These are phyloP conservation scores for Arthrobotrys megalospora DNA, from an alignment of 2,329 filamentous ascomycete species.

Conservation along the genomic window DNA sequence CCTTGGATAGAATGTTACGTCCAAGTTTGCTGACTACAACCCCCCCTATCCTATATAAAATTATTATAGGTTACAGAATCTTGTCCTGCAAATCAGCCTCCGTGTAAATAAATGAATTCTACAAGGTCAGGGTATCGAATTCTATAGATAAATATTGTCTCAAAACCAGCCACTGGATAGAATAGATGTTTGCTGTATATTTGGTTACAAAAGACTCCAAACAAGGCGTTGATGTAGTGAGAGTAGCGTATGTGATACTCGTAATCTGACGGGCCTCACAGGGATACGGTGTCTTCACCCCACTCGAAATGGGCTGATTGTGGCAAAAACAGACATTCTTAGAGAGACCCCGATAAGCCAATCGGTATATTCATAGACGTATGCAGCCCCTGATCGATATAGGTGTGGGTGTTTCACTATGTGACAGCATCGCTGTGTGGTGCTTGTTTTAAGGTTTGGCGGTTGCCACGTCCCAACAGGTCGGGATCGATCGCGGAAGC, in stretches of 20 bases:
- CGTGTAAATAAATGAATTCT: neutral
- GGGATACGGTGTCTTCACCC: neutral
- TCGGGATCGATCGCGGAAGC: neutral
- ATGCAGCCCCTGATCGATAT: conserved; percentile 3
- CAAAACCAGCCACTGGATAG: neutral
- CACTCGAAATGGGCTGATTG: neutral
- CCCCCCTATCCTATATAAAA: no score
- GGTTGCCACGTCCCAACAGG: conserved; percentile 1
- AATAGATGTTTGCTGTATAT: neutral
- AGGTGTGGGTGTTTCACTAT: neutral
- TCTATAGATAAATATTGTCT: neutral
- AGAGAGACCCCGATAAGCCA: neutral
- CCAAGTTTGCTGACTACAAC: neutral
- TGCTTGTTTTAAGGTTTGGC: conserved; percentile 9
- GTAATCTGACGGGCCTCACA: conserved; percentile 13
- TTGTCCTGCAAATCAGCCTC: no score
- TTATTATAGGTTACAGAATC: no score
- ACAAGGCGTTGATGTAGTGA: neutral
- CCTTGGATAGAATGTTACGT: no score
- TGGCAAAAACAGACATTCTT: neutral
- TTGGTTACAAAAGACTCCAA: neutral
- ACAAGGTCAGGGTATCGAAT: neutral
- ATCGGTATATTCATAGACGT: conserved; percentile 1
- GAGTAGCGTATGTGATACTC: neutral
- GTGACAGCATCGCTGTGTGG: neutral